phyloP scores from a whole-genome alignment of 345 rosid species.

The Rhodamnia rubescens region DNA sequence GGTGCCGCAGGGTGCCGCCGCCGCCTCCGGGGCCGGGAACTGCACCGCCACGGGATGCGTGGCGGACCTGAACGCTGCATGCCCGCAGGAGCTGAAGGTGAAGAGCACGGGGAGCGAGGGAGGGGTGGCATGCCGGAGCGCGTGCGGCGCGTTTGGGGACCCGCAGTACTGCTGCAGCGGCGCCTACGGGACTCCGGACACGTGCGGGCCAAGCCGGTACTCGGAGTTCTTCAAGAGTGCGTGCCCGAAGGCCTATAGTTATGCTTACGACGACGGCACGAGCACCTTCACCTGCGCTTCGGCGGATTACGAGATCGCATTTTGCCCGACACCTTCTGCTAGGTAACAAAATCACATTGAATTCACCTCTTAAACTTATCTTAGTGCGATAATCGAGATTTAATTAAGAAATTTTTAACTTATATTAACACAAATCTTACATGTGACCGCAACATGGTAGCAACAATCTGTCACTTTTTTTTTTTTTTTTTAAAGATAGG shows the following conservation, averaged over 20 bases:
- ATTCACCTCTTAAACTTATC: background rate
- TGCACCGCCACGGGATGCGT: conserved; percentile 42
- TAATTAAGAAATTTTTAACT: no score
- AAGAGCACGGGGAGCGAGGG: background rate
- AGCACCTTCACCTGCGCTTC: conserved; percentile 48
- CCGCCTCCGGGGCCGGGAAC: conserved; percentile 10
- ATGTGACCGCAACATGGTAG: no score
- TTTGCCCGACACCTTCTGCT: conserved; percentile 37
- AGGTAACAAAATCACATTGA: conserved; percentile 9
- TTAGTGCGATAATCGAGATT: no score
- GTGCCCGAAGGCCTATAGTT: conserved; percentile 57
- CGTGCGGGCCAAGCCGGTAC: conserved; percentile 41
- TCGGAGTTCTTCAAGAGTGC: conserved; percentile 43
- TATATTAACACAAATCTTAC: no score
- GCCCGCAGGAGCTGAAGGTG: conserved; percentile 46
- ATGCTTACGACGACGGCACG: conserved; percentile 52
- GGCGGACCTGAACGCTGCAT: conserved; percentile 36
- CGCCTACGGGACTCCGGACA: conserved; percentile 32
- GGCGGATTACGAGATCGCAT: conserved; percentile 39
- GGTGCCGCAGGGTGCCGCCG: conserved; percentile 28
- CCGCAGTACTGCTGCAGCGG: conserved; percentile 62
- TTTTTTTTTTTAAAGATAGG: no score
- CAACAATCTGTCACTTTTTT: no score
- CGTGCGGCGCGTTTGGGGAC: conserved; percentile 42
- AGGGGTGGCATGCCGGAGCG: conserved; percentile 58